These are phyloP conservation scores for Exophiala bonariae DNA, from an alignment of 2,329 filamentous ascomycete species.

Conservation along the genomic window DNA sequence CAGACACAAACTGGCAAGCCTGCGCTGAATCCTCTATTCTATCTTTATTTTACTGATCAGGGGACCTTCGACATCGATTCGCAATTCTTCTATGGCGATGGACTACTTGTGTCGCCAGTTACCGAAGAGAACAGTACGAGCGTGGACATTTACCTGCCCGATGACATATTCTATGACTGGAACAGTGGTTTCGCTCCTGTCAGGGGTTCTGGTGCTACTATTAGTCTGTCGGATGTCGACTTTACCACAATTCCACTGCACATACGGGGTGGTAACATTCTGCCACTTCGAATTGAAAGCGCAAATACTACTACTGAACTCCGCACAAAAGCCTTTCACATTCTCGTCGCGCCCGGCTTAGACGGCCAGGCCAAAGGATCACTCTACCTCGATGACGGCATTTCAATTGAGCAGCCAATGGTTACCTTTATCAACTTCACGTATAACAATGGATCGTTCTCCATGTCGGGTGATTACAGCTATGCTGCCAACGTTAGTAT, in stretches of 20 bases:
- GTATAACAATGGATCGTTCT: constrained; percentile 56
- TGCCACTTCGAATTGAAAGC: constrained; percentile 55
- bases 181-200: constrained; percentile 49
- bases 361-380: constrained; percentile 65
- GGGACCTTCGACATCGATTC: constrained; percentile 53
- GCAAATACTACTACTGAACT: constrained; percentile 63
- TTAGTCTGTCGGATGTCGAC: constrained; percentile 47
- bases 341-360: constrained; percentile 66
- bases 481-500: constrained; percentile 41
- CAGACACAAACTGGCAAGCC: constrained; percentile 64
- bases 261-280: constrained; percentile 60
- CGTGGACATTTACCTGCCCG: constrained; percentile 57
- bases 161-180: constrained; percentile 63
- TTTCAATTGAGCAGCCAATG: constrained; percentile 59
- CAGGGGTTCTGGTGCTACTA: constrained; percentile 45
- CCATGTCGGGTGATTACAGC: constrained; percentile 54
- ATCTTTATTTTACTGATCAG: constrained; percentile 62
- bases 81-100: constrained; percentile 62
- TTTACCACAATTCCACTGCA: constrained; percentile 62
- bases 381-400: constrained; percentile 78
- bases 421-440: constrained; percentile 61
- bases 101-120: constrained; percentile 59
- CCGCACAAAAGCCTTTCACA: constrained; percentile 64
- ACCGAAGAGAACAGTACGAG: constrained; percentile 52
- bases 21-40: constrained; percentile 70